Base-by-base conservation (phyloP, 2,329 filamentous ascomycete genomes). In the Chaetoscypha palmicola region DNA sequence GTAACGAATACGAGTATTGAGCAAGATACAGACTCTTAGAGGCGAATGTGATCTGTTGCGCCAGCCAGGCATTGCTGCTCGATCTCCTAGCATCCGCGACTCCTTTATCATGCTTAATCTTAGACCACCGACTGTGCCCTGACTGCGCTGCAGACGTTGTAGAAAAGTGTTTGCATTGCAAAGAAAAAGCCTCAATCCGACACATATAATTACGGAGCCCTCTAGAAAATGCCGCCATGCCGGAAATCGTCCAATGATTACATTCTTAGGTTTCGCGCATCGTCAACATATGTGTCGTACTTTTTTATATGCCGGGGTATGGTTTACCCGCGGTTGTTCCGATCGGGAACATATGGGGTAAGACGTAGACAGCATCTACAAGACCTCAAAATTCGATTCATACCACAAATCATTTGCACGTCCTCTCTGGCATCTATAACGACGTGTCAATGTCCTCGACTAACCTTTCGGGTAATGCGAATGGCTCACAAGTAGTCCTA, bases 61-160 rank as follows among this genome's bases (percentile, higher is more conserved):
- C 74, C 56, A 94, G 76, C 34, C 72, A 64, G 36, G 74, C 77
- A 22, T 89, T 81, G 55, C 82, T 73, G 33, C 74, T 75, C 65
- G 80, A 87, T 66, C 90, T 95, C 56, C 82, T 81, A 47, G 74
- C 75, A 64, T 98, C 92, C 46, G 82, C 84, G 49, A 83, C 86
- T 40, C 83, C 89, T 66, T 98, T 98, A 64, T 92, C 88, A 65
- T 97, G 92, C 61, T 83, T 86, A 67, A 96, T 97, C 60, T 92
- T 94, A 46, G 88, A 89, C 92, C 92, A 98, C 63, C 89, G 85
- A 65, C 83, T 95, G 67, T 95, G 89, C 11, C 89, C 89, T 19
- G 83, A 81, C 48, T 67, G 65, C 11, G 66, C 59, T 5, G 57
- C 46, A 7, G 70, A 52, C 12, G 68, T 64, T 30, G 63, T 65